These are phyloP conservation scores for Salix koriyanagi DNA, from an alignment of 345 rosid genomes.

Conservation along the genomic window DNA sequence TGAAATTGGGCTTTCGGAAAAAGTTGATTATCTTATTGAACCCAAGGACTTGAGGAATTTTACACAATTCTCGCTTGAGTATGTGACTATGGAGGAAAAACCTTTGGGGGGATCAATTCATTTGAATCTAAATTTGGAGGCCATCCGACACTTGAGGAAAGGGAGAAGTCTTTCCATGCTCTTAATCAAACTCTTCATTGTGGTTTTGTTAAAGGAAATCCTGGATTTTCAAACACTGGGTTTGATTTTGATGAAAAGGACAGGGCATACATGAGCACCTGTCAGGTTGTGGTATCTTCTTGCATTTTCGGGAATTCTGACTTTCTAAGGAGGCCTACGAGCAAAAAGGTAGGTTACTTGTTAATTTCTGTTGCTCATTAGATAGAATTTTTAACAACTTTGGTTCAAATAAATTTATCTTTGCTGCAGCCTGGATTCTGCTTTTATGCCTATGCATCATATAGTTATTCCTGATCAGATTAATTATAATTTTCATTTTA, in stretches of 20 bases:
- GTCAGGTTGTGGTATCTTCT: conserved; percentile 74
- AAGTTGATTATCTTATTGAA: conserved; percentile 48
- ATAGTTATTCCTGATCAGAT: neutral
- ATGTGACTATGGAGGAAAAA: conserved; percentile 45
- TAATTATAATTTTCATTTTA: neutral
- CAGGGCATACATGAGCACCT: conserved; percentile 64
- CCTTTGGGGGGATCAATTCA: conserved; percentile 18
- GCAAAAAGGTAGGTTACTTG: conserved; percentile 44
- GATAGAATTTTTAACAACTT: neutral
- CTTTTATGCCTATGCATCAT: neutral
- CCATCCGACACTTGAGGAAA: conserved; percentile 66
- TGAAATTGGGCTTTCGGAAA: conserved; percentile 44
- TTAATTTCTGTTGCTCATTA: neutral
- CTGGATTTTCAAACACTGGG: conserved; percentile 45
- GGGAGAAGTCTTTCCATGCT: conserved; percentile 67
- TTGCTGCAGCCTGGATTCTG: neutral
- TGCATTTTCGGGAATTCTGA: conserved; percentile 96
- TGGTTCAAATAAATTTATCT: neutral
- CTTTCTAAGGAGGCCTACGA: conserved; percentile 81
- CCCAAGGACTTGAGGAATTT: conserved; percentile 49
- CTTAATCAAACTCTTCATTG: conserved; percentile 68
- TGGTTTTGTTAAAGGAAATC: conserved; percentile 69
- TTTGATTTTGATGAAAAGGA: conserved; percentile 67
- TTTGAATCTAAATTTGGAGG: conserved; percentile 73
- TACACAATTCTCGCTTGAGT: conserved; percentile 51